A percentile compares a stretch with the other conserved stretches of the same genome.
These are phyloP conservation scores for Leishmania guyanensis DNA, from an alignment of 208 protist genomes.

Conservation along the genomic window DNA sequence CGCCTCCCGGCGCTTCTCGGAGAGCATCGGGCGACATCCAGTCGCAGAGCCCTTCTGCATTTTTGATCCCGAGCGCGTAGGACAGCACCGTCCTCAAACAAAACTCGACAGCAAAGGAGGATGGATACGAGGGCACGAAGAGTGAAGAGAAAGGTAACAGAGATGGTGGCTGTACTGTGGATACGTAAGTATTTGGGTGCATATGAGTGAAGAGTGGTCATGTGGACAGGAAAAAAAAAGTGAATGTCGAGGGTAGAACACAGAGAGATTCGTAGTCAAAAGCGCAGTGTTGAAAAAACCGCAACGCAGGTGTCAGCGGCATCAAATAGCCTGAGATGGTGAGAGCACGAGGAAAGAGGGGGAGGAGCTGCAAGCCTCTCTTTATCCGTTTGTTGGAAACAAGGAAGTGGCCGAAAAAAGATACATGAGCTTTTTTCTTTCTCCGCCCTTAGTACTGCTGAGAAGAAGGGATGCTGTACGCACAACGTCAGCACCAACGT, in stretches of 20 bases:
- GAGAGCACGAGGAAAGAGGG: neutral
- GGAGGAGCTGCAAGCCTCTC: neutral
- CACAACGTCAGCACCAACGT: neutral
- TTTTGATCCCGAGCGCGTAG: neutral
- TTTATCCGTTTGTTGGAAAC: neutral
- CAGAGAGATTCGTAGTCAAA: neutral
- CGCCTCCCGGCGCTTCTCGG: constrained; percentile 59
- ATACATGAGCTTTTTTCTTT: no score
- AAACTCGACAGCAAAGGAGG: neutral
- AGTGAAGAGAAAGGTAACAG: neutral
- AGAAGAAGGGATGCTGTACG: neutral
- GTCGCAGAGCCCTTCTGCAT: constrained; percentile 25
- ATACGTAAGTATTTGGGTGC: neutral
- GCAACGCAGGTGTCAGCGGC: neutral
- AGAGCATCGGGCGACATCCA: constrained; percentile 75
- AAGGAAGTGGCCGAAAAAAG: neutral
- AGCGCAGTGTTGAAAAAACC: neutral
- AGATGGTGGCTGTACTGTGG: neutral
- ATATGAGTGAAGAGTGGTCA: neutral
- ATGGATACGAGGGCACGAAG: neutral
- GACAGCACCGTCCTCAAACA: neutral
- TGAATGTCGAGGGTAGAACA: neutral
- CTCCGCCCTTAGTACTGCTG: neutral
- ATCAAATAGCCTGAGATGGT: neutral
- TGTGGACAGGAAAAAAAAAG: neutral